Conservation (phyloP, 2,329 filamentous ascomycete species). For the Fusarium udum region DNA sequence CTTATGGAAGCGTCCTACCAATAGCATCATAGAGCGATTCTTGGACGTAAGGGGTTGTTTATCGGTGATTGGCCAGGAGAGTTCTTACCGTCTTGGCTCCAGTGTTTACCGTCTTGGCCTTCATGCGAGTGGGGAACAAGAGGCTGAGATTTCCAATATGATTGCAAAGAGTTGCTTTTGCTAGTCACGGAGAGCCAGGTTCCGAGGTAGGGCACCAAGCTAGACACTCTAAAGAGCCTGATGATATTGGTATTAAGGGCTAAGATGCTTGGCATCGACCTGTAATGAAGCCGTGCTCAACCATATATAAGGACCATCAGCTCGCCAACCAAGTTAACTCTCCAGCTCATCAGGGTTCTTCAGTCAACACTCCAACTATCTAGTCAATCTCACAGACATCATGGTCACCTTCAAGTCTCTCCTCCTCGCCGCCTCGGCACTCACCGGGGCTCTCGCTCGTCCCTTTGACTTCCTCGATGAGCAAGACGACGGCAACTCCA, state of each 20-base stretch:
- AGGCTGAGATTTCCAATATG: background rate
- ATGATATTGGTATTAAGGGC: background rate
- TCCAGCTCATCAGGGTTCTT: background rate
- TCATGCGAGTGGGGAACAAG: background rate
- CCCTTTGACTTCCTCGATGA: slow-evolving; percentile 20
- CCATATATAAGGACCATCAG: background rate
- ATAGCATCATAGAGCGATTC: background rate
- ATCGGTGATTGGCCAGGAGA: background rate
- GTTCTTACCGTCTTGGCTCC: background rate
- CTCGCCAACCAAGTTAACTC: background rate
- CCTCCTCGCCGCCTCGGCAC: slow-evolving; percentile 5
- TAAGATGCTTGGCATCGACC: background rate
- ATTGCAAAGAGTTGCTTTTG: background rate
- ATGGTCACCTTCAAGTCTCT: slow-evolving; percentile 17
- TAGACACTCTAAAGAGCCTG: background rate
- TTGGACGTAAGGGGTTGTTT: background rate
- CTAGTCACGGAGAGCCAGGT: background rate
- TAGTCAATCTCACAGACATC: background rate
- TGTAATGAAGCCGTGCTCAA: background rate
- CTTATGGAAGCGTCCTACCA: background rate
- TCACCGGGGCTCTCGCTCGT: slow-evolving; percentile 11
- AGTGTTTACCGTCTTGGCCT: slow-evolving; percentile 1
- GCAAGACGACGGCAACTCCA: slow-evolving; percentile 10
- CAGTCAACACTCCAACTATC: background rate
- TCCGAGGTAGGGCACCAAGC: background rate